Percentiles rank a stretch among this genome's conserved stretches.
Evolutionary conservation across 192 early-diverging fungal species (phyloP).

Genomic region (Entrophospora sp.): DNA sequence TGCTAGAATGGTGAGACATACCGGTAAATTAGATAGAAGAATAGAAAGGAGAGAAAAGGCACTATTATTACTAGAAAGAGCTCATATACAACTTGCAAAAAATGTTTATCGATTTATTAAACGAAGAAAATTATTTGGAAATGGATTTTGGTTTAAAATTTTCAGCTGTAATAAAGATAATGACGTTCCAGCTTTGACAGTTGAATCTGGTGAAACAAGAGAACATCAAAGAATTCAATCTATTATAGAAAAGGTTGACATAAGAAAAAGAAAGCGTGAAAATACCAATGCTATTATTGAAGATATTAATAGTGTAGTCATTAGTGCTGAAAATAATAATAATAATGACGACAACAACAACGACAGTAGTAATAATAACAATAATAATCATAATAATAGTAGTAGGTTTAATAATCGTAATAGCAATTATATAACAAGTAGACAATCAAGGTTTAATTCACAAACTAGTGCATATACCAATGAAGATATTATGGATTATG

Average conservation of each 20-base stretch:
- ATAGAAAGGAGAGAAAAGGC: constrained; percentile 33
- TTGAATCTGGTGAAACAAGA: background rate
- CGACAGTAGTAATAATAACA: background rate
- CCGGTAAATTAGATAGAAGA: constrained; percentile 34
- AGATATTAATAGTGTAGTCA: background rate
- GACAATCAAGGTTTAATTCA: background rate
- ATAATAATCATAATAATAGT: background rate
- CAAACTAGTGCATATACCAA: background rate
- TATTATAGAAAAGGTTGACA: background rate
- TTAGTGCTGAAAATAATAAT: background rate
- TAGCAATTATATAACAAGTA: background rate
- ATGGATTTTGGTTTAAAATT: background rate
- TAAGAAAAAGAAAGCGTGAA: background rate
- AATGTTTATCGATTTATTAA: constrained; percentile 24
- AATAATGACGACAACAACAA: background rate
- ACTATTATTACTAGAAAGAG: constrained; percentile 37
- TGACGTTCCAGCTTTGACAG: background rate
- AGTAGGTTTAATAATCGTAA: no score
- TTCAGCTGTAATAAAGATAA: background rate
- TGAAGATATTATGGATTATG: constrained; percentile 6
- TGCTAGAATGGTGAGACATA: constrained; percentile 42
- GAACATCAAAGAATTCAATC: constrained; percentile 12
- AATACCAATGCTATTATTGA: background rate
- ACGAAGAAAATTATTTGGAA: background rate
- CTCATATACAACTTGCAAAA: constrained; percentile 38